These are phyloP conservation scores for Microbotryum scabiosae DNA, from an alignment of 1,284 basidiomycete species.

Conservation along the genomic window DNA sequence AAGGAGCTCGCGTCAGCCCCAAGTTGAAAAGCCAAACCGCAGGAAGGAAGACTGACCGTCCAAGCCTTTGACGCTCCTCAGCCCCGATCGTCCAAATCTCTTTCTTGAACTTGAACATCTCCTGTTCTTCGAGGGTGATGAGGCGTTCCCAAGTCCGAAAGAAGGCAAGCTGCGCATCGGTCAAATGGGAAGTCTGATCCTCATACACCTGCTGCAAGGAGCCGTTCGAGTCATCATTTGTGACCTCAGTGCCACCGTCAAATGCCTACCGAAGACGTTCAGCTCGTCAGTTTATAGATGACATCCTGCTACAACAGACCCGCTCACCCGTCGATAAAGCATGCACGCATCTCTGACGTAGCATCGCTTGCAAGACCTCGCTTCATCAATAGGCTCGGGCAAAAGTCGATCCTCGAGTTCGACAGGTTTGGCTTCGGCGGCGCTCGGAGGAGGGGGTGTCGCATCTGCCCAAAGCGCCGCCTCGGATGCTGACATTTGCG, in stretches of 20 bases:
- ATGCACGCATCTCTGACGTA: conserved; percentile 81
- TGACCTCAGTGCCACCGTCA: conserved; percentile 47
- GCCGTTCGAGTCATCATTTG: conserved; percentile 42
- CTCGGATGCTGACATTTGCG: conserved; percentile 13
- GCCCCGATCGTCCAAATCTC: conserved; percentile 92
- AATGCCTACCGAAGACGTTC: conserved; percentile 51
- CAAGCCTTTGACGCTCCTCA: conserved; percentile 63
- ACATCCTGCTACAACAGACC: background rate
- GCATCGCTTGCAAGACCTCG: conserved; percentile 68
- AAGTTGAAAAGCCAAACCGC: background rate
- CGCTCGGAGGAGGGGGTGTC: background rate
- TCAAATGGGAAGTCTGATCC: conserved; percentile 72
- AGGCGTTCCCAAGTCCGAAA: conserved; percentile 87
- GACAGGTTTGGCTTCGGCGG: background rate
- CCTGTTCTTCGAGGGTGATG: conserved; percentile 80
- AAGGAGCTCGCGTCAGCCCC: background rate
- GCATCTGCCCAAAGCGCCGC: conserved; percentile 20
- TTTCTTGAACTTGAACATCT: conserved; percentile 68
- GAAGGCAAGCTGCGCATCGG: conserved; percentile 59
- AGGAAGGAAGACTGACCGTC: conserved; percentile 47
- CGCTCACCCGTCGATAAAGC: conserved; percentile 74
- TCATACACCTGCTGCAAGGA: conserved; percentile 68
- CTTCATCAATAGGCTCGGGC: conserved; percentile 78
- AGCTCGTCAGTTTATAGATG: background rate
- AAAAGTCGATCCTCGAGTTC: conserved; percentile 52